Conservation (phyloP, 2,329 filamentous ascomycete species). For the Talaromyces sp. region DNA sequence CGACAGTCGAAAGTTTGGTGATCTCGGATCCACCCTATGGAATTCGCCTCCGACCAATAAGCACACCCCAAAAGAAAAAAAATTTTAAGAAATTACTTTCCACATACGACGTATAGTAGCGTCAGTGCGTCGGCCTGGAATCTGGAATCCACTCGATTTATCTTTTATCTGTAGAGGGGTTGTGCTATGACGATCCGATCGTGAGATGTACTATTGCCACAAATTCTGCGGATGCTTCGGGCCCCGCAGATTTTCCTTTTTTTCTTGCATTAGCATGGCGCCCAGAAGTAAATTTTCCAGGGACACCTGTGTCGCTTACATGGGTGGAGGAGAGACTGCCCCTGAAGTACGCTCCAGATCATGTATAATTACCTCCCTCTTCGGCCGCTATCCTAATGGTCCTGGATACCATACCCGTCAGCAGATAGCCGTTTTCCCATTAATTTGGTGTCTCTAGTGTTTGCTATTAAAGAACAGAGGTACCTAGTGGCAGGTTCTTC, state of each 20-base stretch:
- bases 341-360: background rate
- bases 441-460: too few relatives aligned
- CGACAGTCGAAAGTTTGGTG: background rate
- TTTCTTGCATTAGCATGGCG: constrained; percentile 26
- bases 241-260: constrained; percentile 21
- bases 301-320: background rate
- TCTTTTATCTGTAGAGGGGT: constrained; percentile 4
- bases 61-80: background rate
- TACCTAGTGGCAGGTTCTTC: too few relatives aligned
- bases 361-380: background rate
- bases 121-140: constrained; percentile 13
- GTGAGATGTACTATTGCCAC: constrained; percentile 24
- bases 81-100: constrained; percentile 16
- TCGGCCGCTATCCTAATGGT: background rate
- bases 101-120: background rate
- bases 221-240: background rate
- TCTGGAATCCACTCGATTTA: constrained; percentile 11
- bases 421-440: constrained; percentile 2
- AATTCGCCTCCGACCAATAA: constrained; percentile 8
- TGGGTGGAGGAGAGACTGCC: background rate
- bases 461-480: too few relatives aligned
- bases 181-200: constrained; percentile 21
- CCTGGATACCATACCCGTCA: constrained; percentile 16
- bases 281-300: constrained; percentile 2
- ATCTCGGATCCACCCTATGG: constrained; percentile 9